Evolutionary conservation across 2,329 filamentous ascomycete genomes (phyloP), one percentile per base, ranked within the genome.

Genomic region (Colletotrichum shisoi): DNA sequence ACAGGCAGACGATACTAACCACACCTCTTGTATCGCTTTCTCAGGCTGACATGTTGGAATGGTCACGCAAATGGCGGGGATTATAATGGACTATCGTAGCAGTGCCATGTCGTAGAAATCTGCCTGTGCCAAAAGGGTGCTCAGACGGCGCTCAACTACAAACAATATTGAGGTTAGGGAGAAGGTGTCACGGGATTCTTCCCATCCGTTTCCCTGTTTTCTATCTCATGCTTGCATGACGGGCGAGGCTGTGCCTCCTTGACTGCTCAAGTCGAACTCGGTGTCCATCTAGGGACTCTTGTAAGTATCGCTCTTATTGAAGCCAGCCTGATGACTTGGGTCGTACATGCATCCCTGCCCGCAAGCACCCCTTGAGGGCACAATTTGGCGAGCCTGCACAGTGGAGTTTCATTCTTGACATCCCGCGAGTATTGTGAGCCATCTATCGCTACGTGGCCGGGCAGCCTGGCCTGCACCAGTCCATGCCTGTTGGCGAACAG

Each of bases 401-500:
- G 4, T 2, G n/a, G n/a, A 21, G 4, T 21, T 1, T 9, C 7
- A 2, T 3, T 1, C 7, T 21, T 0, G 42, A 45, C 15, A 24
- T 2, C 5, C 13, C 5, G 15, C 15, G 7, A 15, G 1, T 49
- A 3, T 4, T 24, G 9, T 31, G 24, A 31, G 21, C n/a, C 15
- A 31, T 6, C 6, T 46, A 2, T 1, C 17, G 15, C 56, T 34
- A n/a, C n/a, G 17, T 27, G 44, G n/a, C 9, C 27, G 27, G 27
- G 27, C 27, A 27, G 27, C 27, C 27, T 27, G 27, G 27, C 27
- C 27, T 27, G 24, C 24, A 24, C 24, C 3, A 3, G 24, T 24
- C 24, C 24, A 24, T 3, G 24, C 24, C 24, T 24, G 24, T 6
- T 37, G 57, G 27, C 4, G 19, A 5, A 9, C 4, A n/a, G 11